Evolutionary conservation across 1,284 basidiomycete species (phyloP), one percentile per base, ranked within the genome.

Genomic region (Thecaphora frezii): DNA sequence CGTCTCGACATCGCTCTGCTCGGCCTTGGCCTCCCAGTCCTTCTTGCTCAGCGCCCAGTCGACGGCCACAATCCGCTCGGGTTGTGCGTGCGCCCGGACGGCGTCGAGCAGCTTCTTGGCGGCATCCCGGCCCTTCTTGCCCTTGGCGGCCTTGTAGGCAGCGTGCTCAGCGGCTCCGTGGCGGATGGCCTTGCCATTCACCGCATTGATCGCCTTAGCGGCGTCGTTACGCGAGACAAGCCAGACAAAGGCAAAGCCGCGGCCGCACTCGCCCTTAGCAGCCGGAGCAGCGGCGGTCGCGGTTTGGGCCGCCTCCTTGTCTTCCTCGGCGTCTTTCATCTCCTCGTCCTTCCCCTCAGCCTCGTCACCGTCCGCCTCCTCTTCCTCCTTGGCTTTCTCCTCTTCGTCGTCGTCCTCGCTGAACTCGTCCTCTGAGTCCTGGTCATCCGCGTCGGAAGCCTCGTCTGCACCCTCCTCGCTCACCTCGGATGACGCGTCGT

Each of bases 31-130:
- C 77, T 91, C 85, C 89, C 90, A 97, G 78, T 89, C 89, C 53
- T 90, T 89, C 81, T 97, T 96, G 77, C 90, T 91, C 73, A 97
- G 80, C 5, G 93, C 93, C 91, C 93, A 97, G 81, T 97, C 93
- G 33, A 98, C 94, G 5, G 93, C 92, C 23, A 97, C 89, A 18
- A 86, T 82, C 46, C 93, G 83, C 66, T 86, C 87, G 23, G 74
- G 69, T 30, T 75, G 73, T 0, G 76, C 71, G 18, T 40, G 14
- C 13, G 55, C 54, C 16, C 61, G 62, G 1, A 70, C 71, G 13
- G 42, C 48, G 28, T 72, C 66, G 9, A 76, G 56, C 2, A 63
- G 63, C 16, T 86, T 80, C 82, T 85, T 73, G 80, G 82, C 69
- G 83, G 82, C 76, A 86, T 88, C 81, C 87, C 74, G 59, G 18